phyloP scores from a whole-genome alignment of 2,329 filamentous ascomycete genomes.

The Colletotrichum liaoningense region DNA sequence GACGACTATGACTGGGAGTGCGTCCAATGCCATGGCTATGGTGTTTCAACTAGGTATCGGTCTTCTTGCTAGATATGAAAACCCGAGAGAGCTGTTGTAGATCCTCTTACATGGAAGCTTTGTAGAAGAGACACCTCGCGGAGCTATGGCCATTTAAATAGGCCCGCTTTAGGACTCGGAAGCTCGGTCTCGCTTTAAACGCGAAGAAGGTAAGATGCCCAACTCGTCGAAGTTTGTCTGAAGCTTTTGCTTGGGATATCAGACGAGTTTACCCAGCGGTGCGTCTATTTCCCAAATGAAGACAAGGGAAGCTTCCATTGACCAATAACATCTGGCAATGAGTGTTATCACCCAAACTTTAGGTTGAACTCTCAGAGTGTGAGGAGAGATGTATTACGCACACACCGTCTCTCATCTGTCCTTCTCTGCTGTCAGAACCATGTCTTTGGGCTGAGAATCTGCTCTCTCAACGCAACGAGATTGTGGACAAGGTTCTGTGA shows the following conservation, averaged over 20 bases:
- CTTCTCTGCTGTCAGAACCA: not conserved
- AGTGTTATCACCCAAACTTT: not conserved
- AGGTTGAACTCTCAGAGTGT: not conserved
- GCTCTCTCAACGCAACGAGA: too few species aligned
- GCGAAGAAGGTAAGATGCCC: not conserved
- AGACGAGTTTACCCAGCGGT: not conserved
- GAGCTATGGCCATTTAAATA: not conserved
- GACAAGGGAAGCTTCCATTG: not conserved
- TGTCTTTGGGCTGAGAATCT: not conserved
- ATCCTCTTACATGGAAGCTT: too few species aligned
- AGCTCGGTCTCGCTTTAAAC: not conserved
- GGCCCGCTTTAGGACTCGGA: not conserved
- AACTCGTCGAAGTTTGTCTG: not conserved
- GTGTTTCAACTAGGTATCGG: too few species aligned
- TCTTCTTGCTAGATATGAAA: too few species aligned
- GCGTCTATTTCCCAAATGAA: not conserved
- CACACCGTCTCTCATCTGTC: not conserved
- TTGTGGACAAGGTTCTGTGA: too few species aligned
- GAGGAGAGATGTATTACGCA: not conserved
- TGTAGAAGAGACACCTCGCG: too few species aligned
- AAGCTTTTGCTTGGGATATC: not conserved
- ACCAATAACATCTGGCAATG: not conserved
- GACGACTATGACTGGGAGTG: constrained; percentile 7
- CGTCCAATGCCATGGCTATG: not conserved
- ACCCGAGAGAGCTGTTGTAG: too few species aligned